phyloP scores from a whole-genome alignment of 2,329 filamentous ascomycete genomes.

The Curvularia sp. region DNA sequence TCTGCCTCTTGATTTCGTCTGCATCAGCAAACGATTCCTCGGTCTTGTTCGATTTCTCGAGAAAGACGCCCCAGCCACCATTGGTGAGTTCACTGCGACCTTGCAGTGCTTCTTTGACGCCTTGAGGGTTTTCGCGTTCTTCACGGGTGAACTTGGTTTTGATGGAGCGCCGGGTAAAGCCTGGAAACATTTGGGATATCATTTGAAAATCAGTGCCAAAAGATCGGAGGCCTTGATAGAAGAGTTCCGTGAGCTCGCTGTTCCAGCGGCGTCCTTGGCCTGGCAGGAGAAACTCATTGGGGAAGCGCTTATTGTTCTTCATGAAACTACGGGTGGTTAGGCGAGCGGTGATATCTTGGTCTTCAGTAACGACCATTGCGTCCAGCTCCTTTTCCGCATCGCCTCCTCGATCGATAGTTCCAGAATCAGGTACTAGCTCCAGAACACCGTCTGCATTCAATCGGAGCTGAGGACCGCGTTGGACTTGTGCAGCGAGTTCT shows the following conservation, averaged over 20 bases:
- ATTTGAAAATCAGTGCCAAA: conserved; percentile 86
- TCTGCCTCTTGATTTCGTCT: conserved; percentile 42
- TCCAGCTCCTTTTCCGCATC: conserved; percentile 64
- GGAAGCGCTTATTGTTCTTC: conserved; percentile 63
- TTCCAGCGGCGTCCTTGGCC: conserved; percentile 66
- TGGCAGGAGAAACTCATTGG: conserved; percentile 54
- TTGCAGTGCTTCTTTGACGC: conserved; percentile 69
- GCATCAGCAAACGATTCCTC: conserved; percentile 50
- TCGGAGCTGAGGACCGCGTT: conserved; percentile 62
- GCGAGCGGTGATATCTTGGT: conserved; percentile 77
- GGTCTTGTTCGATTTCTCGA: conserved; percentile 40
- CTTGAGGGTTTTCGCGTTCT: conserved; percentile 69
- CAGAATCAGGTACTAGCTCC: conserved; percentile 71
- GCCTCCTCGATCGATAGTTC: conserved; percentile 73
- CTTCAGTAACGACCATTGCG: conserved; percentile 69
- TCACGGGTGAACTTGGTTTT: conserved; percentile 86
- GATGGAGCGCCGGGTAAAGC: conserved; percentile 74
- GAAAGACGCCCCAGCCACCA: conserved; percentile 52
- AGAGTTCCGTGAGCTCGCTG: conserved; percentile 73
- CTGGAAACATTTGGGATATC: conserved; percentile 77
- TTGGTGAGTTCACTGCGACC: conserved; percentile 45
- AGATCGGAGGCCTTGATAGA: conserved; percentile 76
- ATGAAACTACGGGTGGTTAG: conserved; percentile 74
- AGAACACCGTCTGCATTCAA: conserved; percentile 71
- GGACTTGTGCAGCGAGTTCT: conserved; percentile 22